Evolutionary conservation across 2,329 filamentous ascomycete species (phyloP).

Genomic region (Aspergillus nomiae): DNA sequence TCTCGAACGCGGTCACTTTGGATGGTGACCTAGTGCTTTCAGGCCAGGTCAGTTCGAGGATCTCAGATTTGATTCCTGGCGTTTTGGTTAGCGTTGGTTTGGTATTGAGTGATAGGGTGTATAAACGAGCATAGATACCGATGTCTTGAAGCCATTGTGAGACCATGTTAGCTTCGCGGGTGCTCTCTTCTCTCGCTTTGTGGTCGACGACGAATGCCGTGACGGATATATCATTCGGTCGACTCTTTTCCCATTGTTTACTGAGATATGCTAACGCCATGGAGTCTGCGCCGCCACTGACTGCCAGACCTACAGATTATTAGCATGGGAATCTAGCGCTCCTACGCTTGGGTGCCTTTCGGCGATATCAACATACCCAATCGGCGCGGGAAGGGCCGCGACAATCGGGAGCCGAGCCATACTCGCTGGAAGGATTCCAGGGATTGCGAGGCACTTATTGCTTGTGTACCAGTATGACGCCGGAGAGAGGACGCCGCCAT

Average conservation of each 20-base stretch:
- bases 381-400: constrained; percentile 24
- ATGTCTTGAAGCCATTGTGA: constrained; percentile 46
- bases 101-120: not conserved
- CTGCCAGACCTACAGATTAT: constrained; percentile 64
- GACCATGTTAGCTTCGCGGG: constrained; percentile 57
- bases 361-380: constrained; percentile 26
- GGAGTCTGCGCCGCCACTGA: constrained; percentile 95
- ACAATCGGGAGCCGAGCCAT: constrained; percentile 28
- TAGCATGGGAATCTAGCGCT: not conserved
- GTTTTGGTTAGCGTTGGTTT: not conserved
- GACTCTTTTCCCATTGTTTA: constrained; percentile 45
- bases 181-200: constrained; percentile 57
- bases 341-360: too few species aligned
- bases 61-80: constrained; percentile 36
- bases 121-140: constrained; percentile 34
- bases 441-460: constrained; percentile 33
- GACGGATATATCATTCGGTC: constrained; percentile 32
- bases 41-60: constrained; percentile 57
- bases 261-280: constrained; percentile 88
- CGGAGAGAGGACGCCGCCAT: constrained; percentile 20
- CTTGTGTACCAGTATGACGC: constrained; percentile 8
- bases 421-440: constrained; percentile 30
- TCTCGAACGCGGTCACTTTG: constrained; percentile 68
- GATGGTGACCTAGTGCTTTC: constrained; percentile 4
- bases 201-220: constrained; percentile 65